Base-by-base conservation (phyloP, 148 eudicot species). In the Pouteria glomerata region DNA sequence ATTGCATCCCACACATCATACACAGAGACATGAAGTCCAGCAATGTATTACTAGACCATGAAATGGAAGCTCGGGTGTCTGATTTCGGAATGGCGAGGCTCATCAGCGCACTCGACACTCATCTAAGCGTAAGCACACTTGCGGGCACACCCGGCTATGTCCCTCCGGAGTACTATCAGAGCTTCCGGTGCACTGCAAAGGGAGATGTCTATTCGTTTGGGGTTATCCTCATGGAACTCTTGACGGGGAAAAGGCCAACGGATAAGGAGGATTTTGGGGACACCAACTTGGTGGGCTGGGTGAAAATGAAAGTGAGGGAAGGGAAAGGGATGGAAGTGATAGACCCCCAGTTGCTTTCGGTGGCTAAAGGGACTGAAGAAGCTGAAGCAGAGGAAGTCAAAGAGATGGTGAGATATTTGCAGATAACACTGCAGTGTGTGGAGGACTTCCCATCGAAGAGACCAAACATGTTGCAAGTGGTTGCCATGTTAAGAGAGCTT, bases 21-120 rank as follows among this genome's bases (percentile, higher is more conserved):
- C 99, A 95, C 77, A 79, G 99, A 0, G 99, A 95, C 78, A 92
- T 95, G 96, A 95, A 95, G 68, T 95, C 99, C 0, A 95, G 99
- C 80, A 95, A 95, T 37, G 97, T 95, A 4, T 80, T 95, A 1
- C 58, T 95, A 2, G 97, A 95, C 82, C 63, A 79, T 14, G 89
- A 95, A 39, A 74, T 95, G 89, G 96, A 95, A 30, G 91, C 99
- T 2, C 63, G 97, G 33, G 96, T 95, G 3, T 92, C 99, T 0
- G 99, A 95, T 66, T 95, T 95, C 34, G 99, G 99, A 4, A 92
- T 95, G 99, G 99, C 99, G 27, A 85, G 97, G 78, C 88, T 95
- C 12, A 95, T 95, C 26, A 95, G 96, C 70, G 98, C 98, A 2
- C 86, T 95, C 0, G 98, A 95, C 73, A 95, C 98, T 24, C 98